Evolutionary conservation across 1,139 yeast species (phyloP), one percentile per base, ranked within the genome.

Genomic region (Suhomyces choctaworum): DNA sequence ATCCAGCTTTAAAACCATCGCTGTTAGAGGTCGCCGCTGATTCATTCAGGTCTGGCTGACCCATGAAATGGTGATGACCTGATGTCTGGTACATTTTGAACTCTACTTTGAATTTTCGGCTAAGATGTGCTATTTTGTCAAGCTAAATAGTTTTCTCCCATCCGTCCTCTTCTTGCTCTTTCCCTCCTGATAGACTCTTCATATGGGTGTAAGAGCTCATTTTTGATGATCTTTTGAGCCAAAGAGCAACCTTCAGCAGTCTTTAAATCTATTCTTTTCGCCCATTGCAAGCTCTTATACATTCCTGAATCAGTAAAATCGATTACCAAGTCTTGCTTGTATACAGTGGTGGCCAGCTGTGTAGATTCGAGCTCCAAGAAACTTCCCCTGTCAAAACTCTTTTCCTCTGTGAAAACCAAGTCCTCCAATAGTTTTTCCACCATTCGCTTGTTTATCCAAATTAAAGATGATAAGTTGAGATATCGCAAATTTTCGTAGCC

Each of bases 231-330:
- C 29, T 60, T 57, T 17, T 48, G 46, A 1, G 64, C 62, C 38
- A 67, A 50, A 25, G 46, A 47, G 32, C 64, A 56, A 5, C 75
- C 75, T 10, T 50, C 54, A 7, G 27, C 31, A 2, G 56, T 49
- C 16, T 47, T 51, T 34, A 68, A 48, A 42, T 70, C 66, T 29
- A 70, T 60, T 39, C 43, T 40, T 33, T 54, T 54, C 0, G 82
- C 82, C 84, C 86, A 80, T n/a, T 56, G 66, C 22, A 76, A 58
- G 30, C 69, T 66, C 43, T 76, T 73, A 35, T 68, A 62, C 84
- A 79, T 78, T 1, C 86, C 86, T 1, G 82, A 74, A 45, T 77
- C 70, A 2, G 71, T 59, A 36, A 78, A 66, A 47, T 77, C 76
- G 19, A 78, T 34, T 25, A 58, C 54, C 46, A 68, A 50, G 46